phyloP scores from a whole-genome alignment of 108 stramenopile genomes.

The Cyclotella cryptica region DNA sequence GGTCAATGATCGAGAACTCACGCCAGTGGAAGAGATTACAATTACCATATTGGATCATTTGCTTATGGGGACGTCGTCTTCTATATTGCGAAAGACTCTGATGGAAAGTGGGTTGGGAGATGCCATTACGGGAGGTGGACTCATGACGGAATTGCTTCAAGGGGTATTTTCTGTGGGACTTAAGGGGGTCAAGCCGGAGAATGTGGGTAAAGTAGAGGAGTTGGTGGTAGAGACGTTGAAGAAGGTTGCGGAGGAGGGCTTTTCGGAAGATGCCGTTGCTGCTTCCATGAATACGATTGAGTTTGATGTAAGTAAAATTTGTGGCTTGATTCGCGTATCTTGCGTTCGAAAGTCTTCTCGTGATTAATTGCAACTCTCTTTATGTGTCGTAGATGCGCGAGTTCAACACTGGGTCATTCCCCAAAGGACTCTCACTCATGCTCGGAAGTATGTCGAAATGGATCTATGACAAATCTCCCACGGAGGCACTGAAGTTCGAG shows the following conservation, averaged over 20 bases:
- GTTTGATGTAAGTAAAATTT: conserved; percentile 61
- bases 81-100: conserved; percentile 90
- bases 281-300: conserved; percentile 96
- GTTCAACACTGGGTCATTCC: conserved; percentile 98
- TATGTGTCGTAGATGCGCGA: conserved; percentile 74
- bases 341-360: no score
- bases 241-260: conserved; percentile 90
- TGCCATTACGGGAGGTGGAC: conserved; percentile 92
- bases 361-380: neutral
- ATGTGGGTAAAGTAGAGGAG: conserved; percentile 82
- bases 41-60: conserved; percentile 92
- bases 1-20: conserved; percentile 88
- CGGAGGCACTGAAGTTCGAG: conserved; percentile 92
- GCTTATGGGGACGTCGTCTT: conserved; percentile 92
- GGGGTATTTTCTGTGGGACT: conserved; percentile 93
- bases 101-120: conserved; percentile 93
- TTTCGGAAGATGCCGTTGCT: conserved; percentile 86
- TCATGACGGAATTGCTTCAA: conserved; percentile 92
- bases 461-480: conserved; percentile 93
- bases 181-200: conserved; percentile 85
- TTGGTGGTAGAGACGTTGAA: conserved; percentile 83
- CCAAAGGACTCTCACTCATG: conserved; percentile 96
- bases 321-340: neutral
- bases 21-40: conserved; percentile 82
- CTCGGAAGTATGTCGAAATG: conserved; percentile 93